Conservation (phyloP, 306 rosid genomes). For the Lupinus albus region DNA sequence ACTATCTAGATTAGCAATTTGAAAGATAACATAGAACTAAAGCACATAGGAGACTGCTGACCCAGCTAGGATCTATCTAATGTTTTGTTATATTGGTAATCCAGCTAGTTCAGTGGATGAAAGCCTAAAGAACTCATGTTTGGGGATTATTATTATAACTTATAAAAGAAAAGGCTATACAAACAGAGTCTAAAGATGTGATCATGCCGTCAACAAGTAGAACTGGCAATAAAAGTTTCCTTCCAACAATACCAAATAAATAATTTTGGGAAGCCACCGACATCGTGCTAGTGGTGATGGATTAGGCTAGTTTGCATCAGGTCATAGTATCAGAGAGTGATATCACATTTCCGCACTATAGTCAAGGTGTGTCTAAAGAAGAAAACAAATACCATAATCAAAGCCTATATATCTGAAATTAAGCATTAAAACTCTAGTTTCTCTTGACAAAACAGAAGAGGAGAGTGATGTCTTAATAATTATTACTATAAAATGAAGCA, state of each 20-base stretch:
- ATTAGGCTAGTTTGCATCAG: no score
- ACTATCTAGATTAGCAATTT: constrained; percentile 49
- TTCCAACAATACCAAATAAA: constrained; percentile 10
- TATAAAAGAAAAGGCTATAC: no score
- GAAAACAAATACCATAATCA: constrained; percentile 22
- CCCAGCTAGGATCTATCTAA: constrained; percentile 41
- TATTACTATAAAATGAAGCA: constrained; percentile 20
- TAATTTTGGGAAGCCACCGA: neutral
- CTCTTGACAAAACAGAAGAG: constrained; percentile 2
- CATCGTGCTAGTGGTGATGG: no score
- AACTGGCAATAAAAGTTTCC: constrained; percentile 33
- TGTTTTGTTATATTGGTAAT: constrained; percentile 32
- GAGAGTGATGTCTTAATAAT: neutral
- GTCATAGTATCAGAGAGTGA: neutral
- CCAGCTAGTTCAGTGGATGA: constrained; percentile 30
- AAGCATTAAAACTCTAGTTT: neutral
- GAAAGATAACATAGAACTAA: constrained; percentile 49
- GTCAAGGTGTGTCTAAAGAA: constrained; percentile 5
- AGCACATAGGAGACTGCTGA: constrained; percentile 41
- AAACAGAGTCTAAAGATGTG: constrained; percentile 10
- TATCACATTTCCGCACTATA: neutral
- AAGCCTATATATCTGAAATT: neutral
- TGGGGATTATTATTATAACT: neutral
- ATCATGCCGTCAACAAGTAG: constrained; percentile 19
- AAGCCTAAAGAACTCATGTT: constrained; percentile 24